These are phyloP conservation scores for Saccharomycopsis sp. DNA, from an alignment of 805 yeast genomes.

Conservation along the genomic window DNA sequence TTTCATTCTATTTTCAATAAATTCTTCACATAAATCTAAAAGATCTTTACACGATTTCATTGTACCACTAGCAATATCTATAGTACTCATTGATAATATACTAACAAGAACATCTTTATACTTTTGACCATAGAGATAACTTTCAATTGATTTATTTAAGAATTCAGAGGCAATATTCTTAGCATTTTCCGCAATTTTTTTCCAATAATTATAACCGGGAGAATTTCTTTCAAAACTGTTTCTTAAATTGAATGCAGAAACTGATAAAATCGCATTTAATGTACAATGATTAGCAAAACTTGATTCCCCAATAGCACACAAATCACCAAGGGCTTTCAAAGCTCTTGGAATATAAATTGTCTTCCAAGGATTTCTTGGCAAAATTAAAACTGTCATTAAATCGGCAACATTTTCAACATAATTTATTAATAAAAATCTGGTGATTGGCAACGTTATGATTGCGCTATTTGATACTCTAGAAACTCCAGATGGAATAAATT, in stretches of 20 bases:
- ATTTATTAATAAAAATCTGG: constrained; percentile 64
- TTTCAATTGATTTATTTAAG: constrained; percentile 30
- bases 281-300: constrained; percentile 72
- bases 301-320: constrained; percentile 65
- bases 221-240: constrained; percentile 64
- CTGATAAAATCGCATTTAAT: constrained; percentile 72
- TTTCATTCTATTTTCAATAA: constrained; percentile 62
- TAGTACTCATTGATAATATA: constrained; percentile 76
- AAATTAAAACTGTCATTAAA: constrained; percentile 60
- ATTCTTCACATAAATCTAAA: constrained; percentile 67
- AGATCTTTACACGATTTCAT: constrained; percentile 79
- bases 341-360: constrained; percentile 83
- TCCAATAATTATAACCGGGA: constrained; percentile 28
- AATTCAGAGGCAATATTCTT: constrained; percentile 1
- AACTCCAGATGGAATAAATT: constrained; percentile 5
- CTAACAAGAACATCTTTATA: constrained; percentile 67
- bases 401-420: constrained; percentile 75
- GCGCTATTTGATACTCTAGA: constrained; percentile 4
- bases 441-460: constrained; percentile 51
- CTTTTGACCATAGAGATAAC: constrained; percentile 49
- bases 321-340: constrained; percentile 72
- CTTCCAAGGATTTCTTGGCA: constrained; percentile 81
- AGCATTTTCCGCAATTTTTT: constrained; percentile 5
- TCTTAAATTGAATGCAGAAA: constrained; percentile 73
- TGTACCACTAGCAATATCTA: constrained; percentile 86